Base-by-base conservation (phyloP, 78 protist genomes). In the Mantamonas sphyraenae region DNA sequence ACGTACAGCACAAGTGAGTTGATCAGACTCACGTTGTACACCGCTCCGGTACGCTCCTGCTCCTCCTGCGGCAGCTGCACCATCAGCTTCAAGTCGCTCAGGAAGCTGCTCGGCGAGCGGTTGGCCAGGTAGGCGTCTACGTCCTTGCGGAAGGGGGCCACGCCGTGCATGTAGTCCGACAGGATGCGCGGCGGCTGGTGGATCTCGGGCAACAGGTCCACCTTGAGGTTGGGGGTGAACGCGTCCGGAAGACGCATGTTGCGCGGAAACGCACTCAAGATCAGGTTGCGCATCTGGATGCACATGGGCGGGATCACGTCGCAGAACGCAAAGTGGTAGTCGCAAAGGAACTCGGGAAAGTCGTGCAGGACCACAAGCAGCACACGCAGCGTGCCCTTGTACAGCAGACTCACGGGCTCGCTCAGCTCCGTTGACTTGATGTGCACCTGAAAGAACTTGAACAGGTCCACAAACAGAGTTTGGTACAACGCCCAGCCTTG, bases 321-420 rank as follows among this genome's bases (percentile, higher is more conserved):
- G 68, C 98, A 96, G 58, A 47, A 47, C 35, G 57, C 3, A 60
- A 91, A 73, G 83, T 96, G 97, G 83, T 68, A 90, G 61, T 90
- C 87, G 91, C 97, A 93, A 14, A 96, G 71, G 53, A 96, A 94
- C 84, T 96, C 96, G n/a, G 99, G 98, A 88, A 95, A 96, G 78
- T 96, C 99, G 80, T 96, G 99, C 20, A 94, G 77, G 19, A 96
- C 78, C 24, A 96, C 79, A 30, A 97, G 68, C 17, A 95, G 68
- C 9, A 95, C 84, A 12, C 88, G 67, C 61, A 93, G 63, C 26
- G 90, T 58, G 9, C 92, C 95, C 47, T 71, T 75, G 78, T 93
- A 97, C 31, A 94, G 80, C 22, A 74, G 45, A 31, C 90, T 69
- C 31, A 81, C 45, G 14, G 97, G 91, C 63, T 78, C 87, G 50